Evolutionary conservation across 768 basidiomycete genomes (phyloP).

Genomic region (Bullera alba): DNA sequence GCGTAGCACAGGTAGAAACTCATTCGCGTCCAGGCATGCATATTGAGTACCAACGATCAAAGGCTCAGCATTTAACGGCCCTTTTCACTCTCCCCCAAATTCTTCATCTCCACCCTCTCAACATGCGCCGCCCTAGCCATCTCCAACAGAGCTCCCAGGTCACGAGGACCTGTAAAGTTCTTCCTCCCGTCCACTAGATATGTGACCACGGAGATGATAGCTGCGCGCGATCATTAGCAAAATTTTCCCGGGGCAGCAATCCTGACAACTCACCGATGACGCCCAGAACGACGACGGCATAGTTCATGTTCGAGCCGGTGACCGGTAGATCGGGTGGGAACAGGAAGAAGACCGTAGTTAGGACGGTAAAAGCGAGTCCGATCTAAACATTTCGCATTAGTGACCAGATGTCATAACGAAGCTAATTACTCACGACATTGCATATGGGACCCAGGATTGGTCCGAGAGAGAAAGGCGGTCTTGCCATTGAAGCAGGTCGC

Average conservation of each 20-base stretch:
- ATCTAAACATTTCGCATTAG: slow-evolving; percentile 5
- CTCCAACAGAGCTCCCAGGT: slow-evolving; percentile 29
- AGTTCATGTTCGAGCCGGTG: slow-evolving; percentile 32
- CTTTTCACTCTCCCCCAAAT: too few relatives aligned
- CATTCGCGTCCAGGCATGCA: too few relatives aligned
- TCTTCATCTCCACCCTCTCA: too few relatives aligned
- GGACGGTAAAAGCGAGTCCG: slow-evolving; percentile 38
- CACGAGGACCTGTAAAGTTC: slow-evolving; percentile 38
- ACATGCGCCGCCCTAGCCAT: slow-evolving; percentile 10
- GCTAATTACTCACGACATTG: slow-evolving; percentile 18
- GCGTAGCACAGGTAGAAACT: too few relatives aligned
- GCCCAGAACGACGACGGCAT: slow-evolving; percentile 36
- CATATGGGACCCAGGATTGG: slow-evolving; percentile 25
- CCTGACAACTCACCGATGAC: slow-evolving; percentile 21
- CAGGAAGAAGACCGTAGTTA: slow-evolving; percentile 44
- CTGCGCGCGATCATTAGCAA: slow-evolving; percentile 1
- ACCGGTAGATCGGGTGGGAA: slow-evolving; percentile 35
- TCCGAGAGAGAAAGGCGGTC: slow-evolving; percentile 45
- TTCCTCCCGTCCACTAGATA: slow-evolving; percentile 40
- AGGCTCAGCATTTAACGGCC: too few relatives aligned
- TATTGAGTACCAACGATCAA: too few relatives aligned
- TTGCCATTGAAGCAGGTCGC: slow-evolving; percentile 27
- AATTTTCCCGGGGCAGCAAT: background rate
- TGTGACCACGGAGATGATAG: slow-evolving; percentile 30
- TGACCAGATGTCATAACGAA: background rate